phyloP scores from a whole-genome alignment of 2,329 filamentous ascomycete genomes.

The Cladosporium austrohemisphaericum region DNA sequence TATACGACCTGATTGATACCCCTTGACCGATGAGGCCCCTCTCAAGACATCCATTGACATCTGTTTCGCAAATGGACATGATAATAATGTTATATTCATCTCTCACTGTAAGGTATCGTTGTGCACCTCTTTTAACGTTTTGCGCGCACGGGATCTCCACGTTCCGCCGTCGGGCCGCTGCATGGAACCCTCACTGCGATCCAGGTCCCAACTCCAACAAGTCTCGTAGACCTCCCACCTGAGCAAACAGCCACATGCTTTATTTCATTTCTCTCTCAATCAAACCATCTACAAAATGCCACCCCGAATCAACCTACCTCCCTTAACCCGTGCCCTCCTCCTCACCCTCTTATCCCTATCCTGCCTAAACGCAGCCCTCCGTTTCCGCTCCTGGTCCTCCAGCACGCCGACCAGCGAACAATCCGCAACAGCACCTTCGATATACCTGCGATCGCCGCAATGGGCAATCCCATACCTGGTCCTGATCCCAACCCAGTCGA shows the following conservation, averaged over 20 bases:
- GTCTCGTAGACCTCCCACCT: too few relatives aligned
- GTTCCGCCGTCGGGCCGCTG: background rate
- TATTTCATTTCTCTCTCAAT: background rate
- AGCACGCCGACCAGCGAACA: constrained; percentile 27
- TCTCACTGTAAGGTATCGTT: too few relatives aligned
- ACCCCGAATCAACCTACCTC: constrained; percentile 79
- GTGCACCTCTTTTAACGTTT: background rate
- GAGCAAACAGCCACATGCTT: too few relatives aligned
- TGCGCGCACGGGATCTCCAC: constrained; percentile 7
- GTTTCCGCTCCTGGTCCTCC: constrained; percentile 62
- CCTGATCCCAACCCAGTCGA: constrained; percentile 75
- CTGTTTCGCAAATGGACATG: too few relatives aligned
- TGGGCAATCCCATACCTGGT: constrained; percentile 70
- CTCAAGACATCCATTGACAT: too few relatives aligned
- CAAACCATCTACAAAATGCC: constrained; percentile 12
- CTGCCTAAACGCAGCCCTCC: constrained; percentile 73
- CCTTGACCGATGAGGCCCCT: too few relatives aligned
- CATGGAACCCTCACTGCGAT: background rate
- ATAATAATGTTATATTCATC: too few relatives aligned
- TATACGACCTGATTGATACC: constrained; percentile 14
- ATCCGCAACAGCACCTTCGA: constrained; percentile 29
- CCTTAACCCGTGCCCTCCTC: constrained; percentile 79
- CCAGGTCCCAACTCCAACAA: background rate
- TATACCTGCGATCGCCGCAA: constrained; percentile 31
- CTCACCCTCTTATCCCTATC: constrained; percentile 72